These are phyloP conservation scores for Hyaloscypha finlandica DNA, from an alignment of 495 filamentous ascomycete genomes.

Conservation along the genomic window DNA sequence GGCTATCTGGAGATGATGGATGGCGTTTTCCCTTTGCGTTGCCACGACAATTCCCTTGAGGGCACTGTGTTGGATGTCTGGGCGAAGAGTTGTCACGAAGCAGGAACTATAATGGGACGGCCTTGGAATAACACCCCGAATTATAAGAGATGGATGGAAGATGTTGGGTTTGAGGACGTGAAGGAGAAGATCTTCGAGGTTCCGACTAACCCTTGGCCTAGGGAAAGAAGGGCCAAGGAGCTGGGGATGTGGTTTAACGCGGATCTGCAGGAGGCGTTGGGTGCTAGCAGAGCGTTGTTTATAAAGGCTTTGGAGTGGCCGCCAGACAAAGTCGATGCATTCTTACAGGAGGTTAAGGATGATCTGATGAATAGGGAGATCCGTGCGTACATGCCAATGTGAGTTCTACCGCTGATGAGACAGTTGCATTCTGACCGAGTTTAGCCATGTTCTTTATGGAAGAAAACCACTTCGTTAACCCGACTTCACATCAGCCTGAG, in stretches of 20 bases:
- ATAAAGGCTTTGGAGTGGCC: neutral
- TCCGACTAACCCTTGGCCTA: conserved; percentile 1
- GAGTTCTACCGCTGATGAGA: neutral
- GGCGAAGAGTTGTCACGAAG: neutral
- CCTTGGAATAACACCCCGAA: neutral
- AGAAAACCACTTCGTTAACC: neutral
- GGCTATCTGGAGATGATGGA: conserved; percentile 52
- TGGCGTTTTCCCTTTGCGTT: conserved; percentile 35
- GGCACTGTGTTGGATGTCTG: neutral
- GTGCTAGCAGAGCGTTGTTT: neutral
- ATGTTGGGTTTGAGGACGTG: conserved; percentile 3
- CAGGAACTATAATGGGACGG: neutral
- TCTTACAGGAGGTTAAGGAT: neutral
- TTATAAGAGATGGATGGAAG: conserved; percentile 10
- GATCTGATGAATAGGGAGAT: neutral
- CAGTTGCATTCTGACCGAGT: neutral
- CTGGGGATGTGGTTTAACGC: conserved; percentile 5
- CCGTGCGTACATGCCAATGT: conserved; percentile 1
- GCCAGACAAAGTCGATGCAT: neutral
- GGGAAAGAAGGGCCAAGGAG: conserved; percentile 2
- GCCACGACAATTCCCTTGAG: conserved; percentile 23
- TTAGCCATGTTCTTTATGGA: neutral
- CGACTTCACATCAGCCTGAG: neutral
- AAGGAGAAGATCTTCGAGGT: conserved; percentile 2
- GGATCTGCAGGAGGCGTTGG: neutral